phyloP scores from a whole-genome alignment of 805 yeast species.

The Jamesozyma jinghongensis region DNA sequence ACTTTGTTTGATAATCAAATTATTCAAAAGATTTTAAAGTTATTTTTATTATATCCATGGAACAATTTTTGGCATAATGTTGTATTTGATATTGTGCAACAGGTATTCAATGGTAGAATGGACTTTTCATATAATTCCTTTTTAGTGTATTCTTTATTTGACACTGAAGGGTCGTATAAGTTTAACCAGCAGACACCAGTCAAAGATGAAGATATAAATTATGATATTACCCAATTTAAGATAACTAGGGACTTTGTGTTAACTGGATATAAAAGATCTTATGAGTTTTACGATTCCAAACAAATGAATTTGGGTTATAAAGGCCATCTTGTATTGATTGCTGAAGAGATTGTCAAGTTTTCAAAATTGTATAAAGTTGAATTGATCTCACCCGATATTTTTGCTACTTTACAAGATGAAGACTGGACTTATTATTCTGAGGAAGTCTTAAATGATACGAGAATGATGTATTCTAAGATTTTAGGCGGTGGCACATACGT shows the following conservation, averaged over 20 bases:
- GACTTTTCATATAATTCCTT: constrained; percentile 78
- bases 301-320: constrained; percentile 79
- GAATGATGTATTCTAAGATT: constrained; percentile 28
- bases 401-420: constrained; percentile 13
- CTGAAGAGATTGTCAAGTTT: constrained; percentile 92
- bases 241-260: constrained; percentile 48
- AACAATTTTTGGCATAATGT: constrained; percentile 93
- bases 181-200: constrained; percentile 19
- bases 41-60: constrained; percentile 87
- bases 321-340: constrained; percentile 88
- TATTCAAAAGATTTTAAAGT: constrained; percentile 50
- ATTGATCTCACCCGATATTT: constrained; percentile 24
- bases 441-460: constrained; percentile 25
- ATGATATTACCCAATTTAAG: constrained; percentile 35
- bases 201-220: constrained; percentile 26
- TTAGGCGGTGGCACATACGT: constrained; percentile 27
- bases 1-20: constrained; percentile 67
- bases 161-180: constrained; percentile 7
- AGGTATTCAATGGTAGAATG: constrained; percentile 76
- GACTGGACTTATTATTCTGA: constrained; percentile 25
- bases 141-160: constrained; percentile 36
- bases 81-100: constrained; percentile 91
- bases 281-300: constrained; percentile 47
- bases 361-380: constrained; percentile 32
- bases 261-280: constrained; percentile 51